Evolutionary conservation across 1,139 yeast species (phyloP).

Genomic region (Waltiozyma sp.): DNA sequence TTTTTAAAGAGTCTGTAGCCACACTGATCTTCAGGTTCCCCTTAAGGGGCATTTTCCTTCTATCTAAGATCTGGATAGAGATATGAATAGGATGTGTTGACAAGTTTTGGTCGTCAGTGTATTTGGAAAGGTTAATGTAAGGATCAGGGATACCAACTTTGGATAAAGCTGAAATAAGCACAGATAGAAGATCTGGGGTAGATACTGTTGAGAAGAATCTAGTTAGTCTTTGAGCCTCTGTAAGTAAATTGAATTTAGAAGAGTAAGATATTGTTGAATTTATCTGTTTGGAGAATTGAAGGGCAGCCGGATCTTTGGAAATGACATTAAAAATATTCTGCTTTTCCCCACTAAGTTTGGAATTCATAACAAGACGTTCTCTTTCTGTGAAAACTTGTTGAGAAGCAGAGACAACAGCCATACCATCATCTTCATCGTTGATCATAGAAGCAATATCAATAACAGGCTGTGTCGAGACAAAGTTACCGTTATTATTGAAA

Average conservation of each 20-base stretch:
- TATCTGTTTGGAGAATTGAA: conserved; percentile 30
- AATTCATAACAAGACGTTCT: conserved; percentile 15
- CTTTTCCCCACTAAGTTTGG: conserved; percentile 15
- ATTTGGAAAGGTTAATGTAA: conserved; percentile 3
- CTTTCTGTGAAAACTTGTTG: conserved; percentile 22
- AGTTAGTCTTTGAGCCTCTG: conserved; percentile 33
- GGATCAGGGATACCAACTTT: conserved; percentile 26
- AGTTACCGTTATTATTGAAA: conserved; percentile 5
- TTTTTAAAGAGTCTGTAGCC: conserved; percentile 27
- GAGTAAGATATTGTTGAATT: conserved; percentile 2
- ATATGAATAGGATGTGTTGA: conserved; percentile 24
- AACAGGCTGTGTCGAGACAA: conserved; percentile 25
- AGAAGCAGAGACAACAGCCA: conserved; percentile 21
- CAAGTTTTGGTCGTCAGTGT: conserved; percentile 5
- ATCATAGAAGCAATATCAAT: conserved; percentile 23
- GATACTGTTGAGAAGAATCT: conserved; percentile 36
- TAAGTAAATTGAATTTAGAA: conserved; percentile 1
- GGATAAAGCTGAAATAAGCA: conserved; percentile 28
- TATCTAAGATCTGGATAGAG: conserved; percentile 33
- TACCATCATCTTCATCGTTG: conserved; percentile 25
- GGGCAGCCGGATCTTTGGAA: conserved; percentile 36
- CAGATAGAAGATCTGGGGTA: conserved; percentile 31
- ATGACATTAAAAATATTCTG: conserved; percentile 27
- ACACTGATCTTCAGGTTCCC: conserved; percentile 36
- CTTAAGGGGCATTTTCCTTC: conserved; percentile 32